Conservation (phyloP, 176 grass and related monocot genomes). For the Chrysopogon serrulatus region DNA sequence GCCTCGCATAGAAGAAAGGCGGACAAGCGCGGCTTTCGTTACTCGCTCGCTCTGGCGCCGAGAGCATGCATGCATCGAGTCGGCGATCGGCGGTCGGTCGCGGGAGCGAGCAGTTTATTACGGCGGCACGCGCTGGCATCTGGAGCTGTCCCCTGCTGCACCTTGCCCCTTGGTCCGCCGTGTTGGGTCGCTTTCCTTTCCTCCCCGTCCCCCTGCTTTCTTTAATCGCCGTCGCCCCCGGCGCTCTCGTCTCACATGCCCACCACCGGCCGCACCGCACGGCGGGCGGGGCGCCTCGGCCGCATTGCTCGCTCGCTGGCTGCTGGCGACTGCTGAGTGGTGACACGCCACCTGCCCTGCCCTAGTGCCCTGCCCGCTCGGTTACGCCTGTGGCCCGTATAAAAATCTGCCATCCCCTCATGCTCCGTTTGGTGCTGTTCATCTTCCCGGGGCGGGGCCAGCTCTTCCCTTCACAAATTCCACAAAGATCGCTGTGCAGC, state of each 20-base stretch:
- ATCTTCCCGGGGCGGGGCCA: background rate
- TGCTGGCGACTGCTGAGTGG: background rate
- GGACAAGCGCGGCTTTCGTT: background rate
- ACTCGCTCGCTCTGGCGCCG: too few relatives aligned
- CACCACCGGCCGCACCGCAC: background rate
- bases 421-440: background rate
- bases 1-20: background rate
- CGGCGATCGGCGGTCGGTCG: background rate
- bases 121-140: background rate
- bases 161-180: background rate
- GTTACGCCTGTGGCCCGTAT: background rate
- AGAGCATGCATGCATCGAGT: too few relatives aligned
- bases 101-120: background rate
- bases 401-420: background rate
- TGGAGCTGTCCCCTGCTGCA: background rate
- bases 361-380: too few relatives aligned
- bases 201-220: background rate
- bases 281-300: too few relatives aligned
- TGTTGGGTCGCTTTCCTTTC: background rate
- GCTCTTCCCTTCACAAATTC: too few relatives aligned
- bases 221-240: background rate
- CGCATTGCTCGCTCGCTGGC: background rate
- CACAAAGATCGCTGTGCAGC: too few relatives aligned
- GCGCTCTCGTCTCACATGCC: background rate
- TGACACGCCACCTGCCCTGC: background rate